Conservation (phyloP, 2,329 filamentous ascomycete species). For the Pseudogymnoascus sp. region DNA sequence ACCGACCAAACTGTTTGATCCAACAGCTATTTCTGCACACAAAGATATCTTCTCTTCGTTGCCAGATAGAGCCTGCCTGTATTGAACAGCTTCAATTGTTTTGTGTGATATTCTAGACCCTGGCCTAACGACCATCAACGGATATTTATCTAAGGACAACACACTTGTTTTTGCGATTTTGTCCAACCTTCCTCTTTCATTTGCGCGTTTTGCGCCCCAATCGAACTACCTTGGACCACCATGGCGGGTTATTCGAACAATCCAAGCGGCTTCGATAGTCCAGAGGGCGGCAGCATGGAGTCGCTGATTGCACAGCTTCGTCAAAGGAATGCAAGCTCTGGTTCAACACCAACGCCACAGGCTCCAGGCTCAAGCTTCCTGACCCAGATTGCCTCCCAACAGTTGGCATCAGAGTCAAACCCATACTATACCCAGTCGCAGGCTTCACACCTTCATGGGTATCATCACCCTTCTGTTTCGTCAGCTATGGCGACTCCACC, state of each 20-base stretch:
- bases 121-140: not conserved
- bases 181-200: conserved; percentile 8
- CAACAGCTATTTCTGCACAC: conserved; percentile 1
- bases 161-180: conserved; percentile 9
- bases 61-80: not conserved
- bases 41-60: conserved; percentile 1
- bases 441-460: conserved; percentile 28
- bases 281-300: conserved; percentile 22
- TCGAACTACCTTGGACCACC: conserved; percentile 24
- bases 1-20: not conserved
- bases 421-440: conserved; percentile 24
- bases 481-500: conserved; percentile 52
- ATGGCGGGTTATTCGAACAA: conserved; percentile 30
- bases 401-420: conserved; percentile 11
- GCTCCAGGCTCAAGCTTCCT: conserved; percentile 8
- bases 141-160: conserved; percentile 5
- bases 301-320: conserved; percentile 29
- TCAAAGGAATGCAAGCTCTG: conserved; percentile 14
- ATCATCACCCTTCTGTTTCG: conserved; percentile 50
- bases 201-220: conserved; percentile 23
- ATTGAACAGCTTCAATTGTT: conserved; percentile 2
- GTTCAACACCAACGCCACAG: not conserved
- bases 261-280: conserved; percentile 16
- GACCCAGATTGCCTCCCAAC: conserved; percentile 4
- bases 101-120: conserved; percentile 1